Evolutionary conservation across 2,329 filamentous ascomycete species (phyloP).

Genomic region (Phaeosphaeria sp.): DNA sequence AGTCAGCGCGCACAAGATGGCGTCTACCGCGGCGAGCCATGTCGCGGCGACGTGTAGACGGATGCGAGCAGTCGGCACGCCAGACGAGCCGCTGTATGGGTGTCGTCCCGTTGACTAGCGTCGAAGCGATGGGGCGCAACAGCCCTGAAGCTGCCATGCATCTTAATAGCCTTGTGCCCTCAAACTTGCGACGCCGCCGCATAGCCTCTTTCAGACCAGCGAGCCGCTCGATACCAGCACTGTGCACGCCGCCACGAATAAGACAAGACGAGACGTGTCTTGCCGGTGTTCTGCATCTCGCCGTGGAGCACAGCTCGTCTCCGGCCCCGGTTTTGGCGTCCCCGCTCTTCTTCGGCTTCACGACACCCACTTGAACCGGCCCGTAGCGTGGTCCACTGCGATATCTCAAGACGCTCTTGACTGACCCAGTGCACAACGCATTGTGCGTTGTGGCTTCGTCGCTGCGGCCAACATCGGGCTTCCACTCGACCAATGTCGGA

Average conservation of each 20-base stretch:
- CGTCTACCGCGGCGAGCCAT: constrained; percentile 2
- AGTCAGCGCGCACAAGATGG: not conserved
- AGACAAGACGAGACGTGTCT: not conserved
- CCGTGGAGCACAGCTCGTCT: not conserved
- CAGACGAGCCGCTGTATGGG: constrained; percentile 4
- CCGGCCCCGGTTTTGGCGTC: not conserved
- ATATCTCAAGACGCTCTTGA: not conserved
- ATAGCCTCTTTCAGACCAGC: not conserved
- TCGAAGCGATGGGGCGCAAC: constrained; percentile 1
- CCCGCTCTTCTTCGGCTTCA: constrained; percentile 3
- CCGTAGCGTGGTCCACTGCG: not conserved
- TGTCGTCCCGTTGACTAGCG: constrained; percentile 1
- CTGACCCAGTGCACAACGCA: not conserved
- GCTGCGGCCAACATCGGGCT: not conserved
- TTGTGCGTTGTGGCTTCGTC: not conserved
- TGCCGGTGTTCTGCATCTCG: not conserved
- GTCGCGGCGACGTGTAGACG: constrained; percentile 6
- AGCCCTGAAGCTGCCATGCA: not conserved
- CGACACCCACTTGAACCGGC: constrained; percentile 2
- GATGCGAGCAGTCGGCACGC: not conserved
- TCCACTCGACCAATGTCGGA: constrained; percentile 23
- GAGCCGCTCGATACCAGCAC: not conserved
- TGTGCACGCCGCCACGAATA: not conserved
- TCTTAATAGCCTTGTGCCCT: constrained; percentile 10
- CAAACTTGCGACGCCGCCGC: not conserved